These are phyloP conservation scores for Lentinula raphanica DNA, from an alignment of 768 basidiomycete species.

Conservation along the genomic window DNA sequence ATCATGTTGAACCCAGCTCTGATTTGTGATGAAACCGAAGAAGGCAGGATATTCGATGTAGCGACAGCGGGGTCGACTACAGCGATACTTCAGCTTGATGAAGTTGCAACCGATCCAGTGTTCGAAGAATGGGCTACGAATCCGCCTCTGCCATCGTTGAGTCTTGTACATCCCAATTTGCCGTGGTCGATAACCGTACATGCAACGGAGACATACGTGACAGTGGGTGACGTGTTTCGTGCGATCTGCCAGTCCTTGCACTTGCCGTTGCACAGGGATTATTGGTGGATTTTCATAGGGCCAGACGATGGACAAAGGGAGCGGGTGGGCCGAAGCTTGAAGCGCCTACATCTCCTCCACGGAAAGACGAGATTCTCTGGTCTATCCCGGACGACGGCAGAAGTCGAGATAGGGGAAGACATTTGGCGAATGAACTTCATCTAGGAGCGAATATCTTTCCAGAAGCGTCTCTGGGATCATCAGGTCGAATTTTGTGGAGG, in stretches of 20 bases:
- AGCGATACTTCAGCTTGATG: neutral
- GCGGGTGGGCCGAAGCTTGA: neutral
- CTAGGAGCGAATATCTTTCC: neutral
- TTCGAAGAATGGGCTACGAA: neutral
- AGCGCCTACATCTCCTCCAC: neutral
- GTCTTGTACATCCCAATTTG: neutral
- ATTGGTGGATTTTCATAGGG: neutral
- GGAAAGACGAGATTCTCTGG: neutral
- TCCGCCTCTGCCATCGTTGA: neutral
- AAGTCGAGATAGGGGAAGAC: neutral
- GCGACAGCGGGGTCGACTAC: neutral
- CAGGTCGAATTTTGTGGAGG: too few relatives aligned
- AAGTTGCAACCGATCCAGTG: neutral
- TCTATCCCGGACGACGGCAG: neutral
- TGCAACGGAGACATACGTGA: neutral
- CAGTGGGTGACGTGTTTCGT: neutral
- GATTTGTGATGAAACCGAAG: neutral
- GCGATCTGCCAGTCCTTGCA: neutral
- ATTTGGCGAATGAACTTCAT: neutral
- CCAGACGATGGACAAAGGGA: neutral
- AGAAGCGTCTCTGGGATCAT: too few relatives aligned
- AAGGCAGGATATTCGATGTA: neutral
- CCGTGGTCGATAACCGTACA: slow-evolving; percentile 4
- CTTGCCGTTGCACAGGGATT: neutral
- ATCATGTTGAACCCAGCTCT: neutral